phyloP scores from a whole-genome alignment of 305 asterid genomes.

The Solanum hybrid region DNA sequence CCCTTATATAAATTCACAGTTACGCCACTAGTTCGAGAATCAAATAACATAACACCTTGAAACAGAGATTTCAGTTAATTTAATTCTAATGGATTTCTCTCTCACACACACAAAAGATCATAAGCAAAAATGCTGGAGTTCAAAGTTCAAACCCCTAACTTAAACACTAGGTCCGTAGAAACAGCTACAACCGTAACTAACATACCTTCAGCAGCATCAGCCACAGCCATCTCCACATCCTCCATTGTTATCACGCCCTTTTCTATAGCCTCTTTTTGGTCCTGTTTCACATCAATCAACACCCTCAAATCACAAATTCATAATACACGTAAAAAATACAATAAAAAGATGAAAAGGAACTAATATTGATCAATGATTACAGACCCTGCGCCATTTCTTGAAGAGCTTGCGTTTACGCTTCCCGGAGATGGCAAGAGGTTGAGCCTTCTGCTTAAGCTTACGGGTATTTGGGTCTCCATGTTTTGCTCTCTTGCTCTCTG shows the following conservation, averaged over 20 bases:
- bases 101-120: background rate
- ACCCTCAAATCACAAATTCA: background rate
- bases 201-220: conserved; percentile 34
- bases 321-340: background rate
- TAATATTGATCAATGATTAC: background rate
- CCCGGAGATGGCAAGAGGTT: conserved; percentile 67
- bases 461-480: conserved; percentile 56
- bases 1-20: background rate
- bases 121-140: background rate
- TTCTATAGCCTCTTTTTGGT: conserved; percentile 64
- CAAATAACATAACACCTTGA: background rate
- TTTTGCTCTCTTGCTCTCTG: conserved; percentile 42
- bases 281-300: conserved; percentile 32
- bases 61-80: background rate
- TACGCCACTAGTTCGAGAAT: background rate
- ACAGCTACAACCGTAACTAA: background rate
- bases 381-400: conserved; percentile 85
- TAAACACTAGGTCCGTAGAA: background rate
- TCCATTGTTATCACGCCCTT: conserved; percentile 64
- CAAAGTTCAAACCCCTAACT: background rate
- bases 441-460: conserved; percentile 48
- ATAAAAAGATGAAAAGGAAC: background rate
- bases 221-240: conserved; percentile 82
- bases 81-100: background rate
- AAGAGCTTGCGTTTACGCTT: conserved; percentile 83